Evolutionary conservation across 352 stramenopile species (phyloP), one percentile per base, ranked within the genome.

Genomic region (Globisporangium uncinulatum): DNA sequence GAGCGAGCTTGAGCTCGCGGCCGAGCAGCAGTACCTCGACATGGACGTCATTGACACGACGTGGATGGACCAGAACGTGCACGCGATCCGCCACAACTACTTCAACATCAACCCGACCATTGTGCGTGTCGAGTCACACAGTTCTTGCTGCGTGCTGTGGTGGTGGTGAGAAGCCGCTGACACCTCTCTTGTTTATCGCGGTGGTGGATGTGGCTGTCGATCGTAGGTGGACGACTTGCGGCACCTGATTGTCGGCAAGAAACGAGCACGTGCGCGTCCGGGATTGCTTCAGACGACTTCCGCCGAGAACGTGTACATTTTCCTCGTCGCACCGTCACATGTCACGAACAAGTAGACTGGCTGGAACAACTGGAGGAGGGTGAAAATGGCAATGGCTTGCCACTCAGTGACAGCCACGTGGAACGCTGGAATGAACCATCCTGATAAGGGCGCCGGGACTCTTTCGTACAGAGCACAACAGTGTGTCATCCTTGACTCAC

Each of bases 21-120:
- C 32, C 9, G 29, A 17, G 54, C 19, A 67, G 10, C 52, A 76
- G 36, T 92, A 79, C 57, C 65, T 96, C 17, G 84, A 94, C 65
- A 75, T 91, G 47, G 87, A 95, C 66, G 84, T 92, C 15, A 89
- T 96, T 56, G 86, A 95, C 61, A 96, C 81, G 24, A 93, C 87
- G 10, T 89, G 79, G 66, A 86, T 95, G 54, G 83, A 94, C 58
- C 86, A 85, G 44, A 96, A 96, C 52, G 79, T 96, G 44, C 80
- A 91, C 59, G 68, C 70, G 29, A 78, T 93, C 44, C 74, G 86
- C 3, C 86, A 95, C 71, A 90, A 86, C 57, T 94, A 88, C 61
- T 96, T 91, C 62, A 94, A 87, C 53, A 56, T 96, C 24, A 96
- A 96, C 57, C 69, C 79, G 39, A 92, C 83, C 2, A 73, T 95